These are phyloP conservation scores for Falciphora oryzae DNA, from an alignment of 2,329 filamentous ascomycete species.

Conservation along the genomic window DNA sequence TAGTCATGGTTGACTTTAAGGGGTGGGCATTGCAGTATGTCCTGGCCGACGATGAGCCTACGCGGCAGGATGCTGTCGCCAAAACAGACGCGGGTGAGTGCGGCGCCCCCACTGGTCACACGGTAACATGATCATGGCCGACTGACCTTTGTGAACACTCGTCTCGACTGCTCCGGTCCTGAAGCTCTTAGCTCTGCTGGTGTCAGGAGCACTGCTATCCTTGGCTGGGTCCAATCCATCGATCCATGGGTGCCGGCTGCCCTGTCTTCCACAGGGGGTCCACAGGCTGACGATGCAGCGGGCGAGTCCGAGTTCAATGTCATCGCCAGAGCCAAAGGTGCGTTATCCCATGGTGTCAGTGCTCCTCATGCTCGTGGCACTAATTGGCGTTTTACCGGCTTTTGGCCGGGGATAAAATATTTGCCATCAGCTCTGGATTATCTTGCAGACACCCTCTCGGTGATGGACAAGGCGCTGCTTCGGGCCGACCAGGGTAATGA, in stretches of 20 bases:
- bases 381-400: background rate
- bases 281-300: slow-evolving; percentile 16
- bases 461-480: slow-evolving; percentile 39
- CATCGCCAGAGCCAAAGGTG: slow-evolving; percentile 48
- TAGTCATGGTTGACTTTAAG: slow-evolving; percentile 19
- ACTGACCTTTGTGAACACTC: background rate
- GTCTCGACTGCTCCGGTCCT: background rate
- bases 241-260: slow-evolving; percentile 29
- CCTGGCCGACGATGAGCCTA: slow-evolving; percentile 18
- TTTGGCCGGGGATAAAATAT: background rate
- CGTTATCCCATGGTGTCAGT: background rate
- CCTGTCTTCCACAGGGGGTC: slow-evolving; percentile 5
- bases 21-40: slow-evolving; percentile 20
- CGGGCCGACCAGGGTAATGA: slow-evolving; percentile 43
- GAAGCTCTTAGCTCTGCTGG: slow-evolving; percentile 17
- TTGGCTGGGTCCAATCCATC: slow-evolving; percentile 21
- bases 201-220: slow-evolving; percentile 18
- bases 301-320: slow-evolving; percentile 35
- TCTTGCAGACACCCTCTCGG: slow-evolving; percentile 45
- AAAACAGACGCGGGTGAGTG: slow-evolving; percentile 17
- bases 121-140: background rate
- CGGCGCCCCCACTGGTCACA: background rate
- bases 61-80: slow-evolving; percentile 13
- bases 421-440: slow-evolving; percentile 46
- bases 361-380: background rate